Base-by-base conservation (phyloP, 1,139 yeast genomes). In the Nakaseomyces kungkrabaensis region DNA sequence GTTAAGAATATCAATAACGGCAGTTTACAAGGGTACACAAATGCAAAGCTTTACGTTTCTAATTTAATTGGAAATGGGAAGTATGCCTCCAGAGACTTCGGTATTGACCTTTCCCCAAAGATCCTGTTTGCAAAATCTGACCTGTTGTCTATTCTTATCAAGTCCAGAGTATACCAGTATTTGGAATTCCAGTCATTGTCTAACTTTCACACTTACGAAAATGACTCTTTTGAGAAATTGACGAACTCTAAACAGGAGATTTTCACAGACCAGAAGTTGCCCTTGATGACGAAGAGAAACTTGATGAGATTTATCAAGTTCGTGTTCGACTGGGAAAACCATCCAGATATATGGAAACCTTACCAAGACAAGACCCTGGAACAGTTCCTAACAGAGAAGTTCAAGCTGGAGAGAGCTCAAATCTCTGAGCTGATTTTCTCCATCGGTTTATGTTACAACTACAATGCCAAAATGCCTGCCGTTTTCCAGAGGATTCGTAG, bases 301-400 rank as follows among this genome's bases (percentile, higher is more conserved):
- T 75, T 94, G 57, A 92, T 92, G 98, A 85, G 83, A 68, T 90
- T 92, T 66, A 79, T 92, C 68, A 92, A 92, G 71, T 92, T 90
- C 67, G 87, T 87, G 1, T 71, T 88, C 47, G 83, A 82, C 59
- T 83, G 84, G 75, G 82, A 81, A 56, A 75, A 73, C 43, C 76
- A 76, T 37, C 67, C 69, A 37, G 73, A 73, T 45, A 61, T 79
- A 7, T 78, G 89, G 74, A 71, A 72, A 37, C 76, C 76, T 1
- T 81, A 79, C 65, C 72, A 76, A 38, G 72, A 76, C 48, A 69
- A 70, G 42, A 77, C 94, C 1, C 77, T 88, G 52, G 72, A 71
- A 27, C 69, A 73, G 44, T 86, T 88, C 56, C 69, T 88, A 54
- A 62, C 69, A 25, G 76, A 75, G 29, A 76, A 81, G 58, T 92